Conservation (phyloP, 805 yeast species). For the Teunomyces gatunensis region DNA sequence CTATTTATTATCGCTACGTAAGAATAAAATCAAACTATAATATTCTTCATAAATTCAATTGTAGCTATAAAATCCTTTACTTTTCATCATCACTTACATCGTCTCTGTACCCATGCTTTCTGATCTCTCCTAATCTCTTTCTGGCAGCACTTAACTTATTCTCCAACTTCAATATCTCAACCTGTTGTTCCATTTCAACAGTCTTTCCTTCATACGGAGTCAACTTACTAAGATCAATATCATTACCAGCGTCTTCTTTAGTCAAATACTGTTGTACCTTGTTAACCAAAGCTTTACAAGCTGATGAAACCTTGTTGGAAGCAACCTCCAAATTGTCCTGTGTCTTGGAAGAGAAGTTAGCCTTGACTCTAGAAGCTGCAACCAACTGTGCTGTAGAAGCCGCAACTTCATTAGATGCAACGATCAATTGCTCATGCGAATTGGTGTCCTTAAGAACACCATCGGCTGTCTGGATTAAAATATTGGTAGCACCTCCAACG, state of each 20-base stretch:
- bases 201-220: constrained; percentile 81
- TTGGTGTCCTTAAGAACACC: constrained; percentile 66
- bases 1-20: too few species aligned
- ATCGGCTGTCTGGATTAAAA: constrained; percentile 83
- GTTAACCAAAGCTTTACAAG: constrained; percentile 69
- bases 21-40: neutral
- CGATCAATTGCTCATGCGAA: constrained; percentile 79
- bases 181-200: constrained; percentile 90
- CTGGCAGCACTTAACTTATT: constrained; percentile 69
- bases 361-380: constrained; percentile 86
- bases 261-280: constrained; percentile 63
- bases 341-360: constrained; percentile 69
- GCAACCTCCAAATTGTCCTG: constrained; percentile 73
- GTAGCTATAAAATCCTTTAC: constrained; percentile 8
- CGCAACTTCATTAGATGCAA: constrained; percentile 88
- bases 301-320: constrained; percentile 65
- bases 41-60: neutral
- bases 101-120: constrained; percentile 73
- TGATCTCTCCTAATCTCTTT: constrained; percentile 78
- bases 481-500: constrained; percentile 78
- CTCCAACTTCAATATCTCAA: constrained; percentile 80
- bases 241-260: constrained; percentile 33
- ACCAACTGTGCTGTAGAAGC: constrained; percentile 91
- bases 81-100: constrained; percentile 55
- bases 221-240: constrained; percentile 63